Base-by-base conservation (phyloP, 768 basidiomycete genomes). In the Mycena rosella region DNA sequence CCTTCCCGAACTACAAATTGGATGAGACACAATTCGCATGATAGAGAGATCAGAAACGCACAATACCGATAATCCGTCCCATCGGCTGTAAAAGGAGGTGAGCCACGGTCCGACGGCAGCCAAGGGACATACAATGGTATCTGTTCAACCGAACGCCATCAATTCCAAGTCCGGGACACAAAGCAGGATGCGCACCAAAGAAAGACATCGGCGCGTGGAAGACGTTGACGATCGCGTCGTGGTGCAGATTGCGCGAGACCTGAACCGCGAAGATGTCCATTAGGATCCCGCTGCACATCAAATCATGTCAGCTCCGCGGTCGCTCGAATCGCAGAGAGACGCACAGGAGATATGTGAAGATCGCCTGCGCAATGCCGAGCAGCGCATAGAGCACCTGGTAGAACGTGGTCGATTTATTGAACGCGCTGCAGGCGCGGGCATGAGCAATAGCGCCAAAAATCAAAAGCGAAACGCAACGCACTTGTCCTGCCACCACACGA, bases 131-230 rank as follows among this genome's bases (percentile, higher is more conserved):
- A 71, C 70, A 9, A 34, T 71, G 1, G 70, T 71, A 44, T 71
- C 70, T 70, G 29, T 4, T 7, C 11, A 30, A n/a, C 5, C n/a
- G 22, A 45, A 47, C 5, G 6, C 2, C 32, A 61, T 75, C 69
- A 70, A 86, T 85, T 22, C 32, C 22, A 29, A 10, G 54, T 40
- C n/a, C n/a, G n/a, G n/a, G n/a, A 40, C 38, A 40, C 38, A 29
- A 29, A 45, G 6, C 24, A 42, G 53, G 15, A 47, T 1, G 10
- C 53, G 86, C 90, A 75, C 94, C 92, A 69, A 93, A 94, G 79
- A 92, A 92, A 0, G 87, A 84, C 89, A 91, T 92, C 0, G 91
- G 91, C 0, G 91, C 91, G 72, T 87, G 84, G 74, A 91, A 89
- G 30, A 91, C 81, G 53, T 87, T 85, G 24, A 77, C 74, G 32